These are phyloP conservation scores for Ceratobasidium sp. DNA, from an alignment of 1,284 basidiomycete genomes.

Conservation along the genomic window DNA sequence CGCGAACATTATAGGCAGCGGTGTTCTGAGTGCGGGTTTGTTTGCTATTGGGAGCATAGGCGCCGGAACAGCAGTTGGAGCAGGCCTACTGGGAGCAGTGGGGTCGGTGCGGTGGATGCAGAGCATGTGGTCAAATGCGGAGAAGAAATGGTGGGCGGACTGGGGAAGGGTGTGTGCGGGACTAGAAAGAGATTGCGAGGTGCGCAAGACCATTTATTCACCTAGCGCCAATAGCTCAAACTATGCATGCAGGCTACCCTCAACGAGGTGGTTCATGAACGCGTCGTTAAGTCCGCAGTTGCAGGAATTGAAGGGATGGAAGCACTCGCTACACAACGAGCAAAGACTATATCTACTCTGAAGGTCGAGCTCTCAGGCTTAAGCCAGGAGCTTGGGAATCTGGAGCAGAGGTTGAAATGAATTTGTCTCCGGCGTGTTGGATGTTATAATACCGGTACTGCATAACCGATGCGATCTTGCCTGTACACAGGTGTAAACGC, in stretches of 20 bases:
- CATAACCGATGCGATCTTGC: no score
- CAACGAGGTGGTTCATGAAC: constrained; percentile 12
- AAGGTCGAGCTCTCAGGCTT: constrained; percentile 1
- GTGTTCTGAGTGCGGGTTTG: constrained; percentile 11
- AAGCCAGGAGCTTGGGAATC: background rate
- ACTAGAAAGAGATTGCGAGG: constrained; percentile 34
- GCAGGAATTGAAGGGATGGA: constrained; percentile 30
- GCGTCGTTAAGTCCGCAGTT: constrained; percentile 9
- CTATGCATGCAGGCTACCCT: background rate
- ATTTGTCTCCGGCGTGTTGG: background rate
- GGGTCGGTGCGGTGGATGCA: constrained; percentile 34
- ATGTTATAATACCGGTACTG: background rate
- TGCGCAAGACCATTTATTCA: background rate
- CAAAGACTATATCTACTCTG: constrained; percentile 15
- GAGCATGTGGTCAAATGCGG: constrained; percentile 24
- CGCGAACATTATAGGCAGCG: constrained; percentile 22
- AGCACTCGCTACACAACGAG: constrained; percentile 4
- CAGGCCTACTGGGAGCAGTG: constrained; percentile 21
- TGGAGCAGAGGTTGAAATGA: constrained; percentile 33
- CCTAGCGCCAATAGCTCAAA: background rate
- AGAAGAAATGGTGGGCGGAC: constrained; percentile 35
- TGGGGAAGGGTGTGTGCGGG: constrained; percentile 34
- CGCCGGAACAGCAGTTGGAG: constrained; percentile 19
- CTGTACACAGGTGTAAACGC: no score
- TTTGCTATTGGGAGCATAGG: constrained; percentile 17